A percentile compares a stretch with the other conserved stretches of the same genome.
Conservation (phyloP, 495 filamentous ascomycete species). For the Alectoria sarmentosa region DNA sequence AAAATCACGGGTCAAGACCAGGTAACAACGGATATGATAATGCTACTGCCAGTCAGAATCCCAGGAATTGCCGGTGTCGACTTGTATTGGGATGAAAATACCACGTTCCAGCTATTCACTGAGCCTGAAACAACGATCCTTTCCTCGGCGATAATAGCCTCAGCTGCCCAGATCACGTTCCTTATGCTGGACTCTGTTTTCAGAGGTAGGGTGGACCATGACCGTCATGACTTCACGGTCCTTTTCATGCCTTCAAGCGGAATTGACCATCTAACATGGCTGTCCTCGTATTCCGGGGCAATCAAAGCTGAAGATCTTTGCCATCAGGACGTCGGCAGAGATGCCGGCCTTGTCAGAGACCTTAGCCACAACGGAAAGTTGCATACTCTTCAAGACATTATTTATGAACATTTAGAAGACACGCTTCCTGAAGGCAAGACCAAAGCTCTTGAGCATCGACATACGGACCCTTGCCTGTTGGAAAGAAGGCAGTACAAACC, state of each 20-base stretch:
- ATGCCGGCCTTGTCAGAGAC: slow-evolving; percentile 32
- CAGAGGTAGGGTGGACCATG: slow-evolving; percentile 24
- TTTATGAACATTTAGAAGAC: slow-evolving; percentile 17
- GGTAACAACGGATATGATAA: slow-evolving; percentile 27
- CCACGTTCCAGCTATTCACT: slow-evolving; percentile 20
- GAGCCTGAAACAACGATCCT: background rate
- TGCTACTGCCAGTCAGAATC: slow-evolving; percentile 34
- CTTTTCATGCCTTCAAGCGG: slow-evolving; percentile 29
- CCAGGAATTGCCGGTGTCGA: slow-evolving; percentile 29
- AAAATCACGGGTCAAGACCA: slow-evolving; percentile 27
- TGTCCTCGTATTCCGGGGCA: slow-evolving; percentile 7
- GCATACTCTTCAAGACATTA: slow-evolving; percentile 27
- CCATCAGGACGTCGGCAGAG: slow-evolving; percentile 5
- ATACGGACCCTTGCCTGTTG: background rate
- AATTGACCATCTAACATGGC: slow-evolving; percentile 13
- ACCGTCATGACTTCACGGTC: slow-evolving; percentile 31
- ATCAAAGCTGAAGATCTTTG: slow-evolving; percentile 6
- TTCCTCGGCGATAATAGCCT: background rate
- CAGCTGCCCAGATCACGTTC: slow-evolving; percentile 26
- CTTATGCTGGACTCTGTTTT: slow-evolving; percentile 34
- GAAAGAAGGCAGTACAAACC: background rate
- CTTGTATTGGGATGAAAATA: slow-evolving; percentile 41
- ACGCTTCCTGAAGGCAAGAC: background rate
- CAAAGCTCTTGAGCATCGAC: background rate
- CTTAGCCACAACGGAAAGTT: slow-evolving; percentile 20